Evolutionary conservation across 306 rosid species (phyloP).

Genomic region (Acacia melanoxylon): DNA sequence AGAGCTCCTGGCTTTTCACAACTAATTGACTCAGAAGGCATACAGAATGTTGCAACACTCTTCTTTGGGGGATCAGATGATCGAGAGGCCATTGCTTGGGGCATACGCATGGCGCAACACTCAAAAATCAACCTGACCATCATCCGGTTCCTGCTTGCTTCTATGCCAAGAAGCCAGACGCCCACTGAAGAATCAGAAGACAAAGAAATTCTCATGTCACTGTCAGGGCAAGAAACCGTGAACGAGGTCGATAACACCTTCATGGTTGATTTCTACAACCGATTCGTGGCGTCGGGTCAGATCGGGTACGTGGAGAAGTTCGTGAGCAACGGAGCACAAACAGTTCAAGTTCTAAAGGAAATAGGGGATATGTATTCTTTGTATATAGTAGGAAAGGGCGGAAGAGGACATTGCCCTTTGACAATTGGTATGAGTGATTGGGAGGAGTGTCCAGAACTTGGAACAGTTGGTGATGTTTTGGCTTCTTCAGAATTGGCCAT

Average conservation of each 20-base stretch:
- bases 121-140: conserved; percentile 62
- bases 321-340: conserved; percentile 63
- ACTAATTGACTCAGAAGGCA: conserved; percentile 38
- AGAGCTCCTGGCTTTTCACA: conserved; percentile 61
- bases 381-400: conserved; percentile 87
- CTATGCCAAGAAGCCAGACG: conserved; percentile 26
- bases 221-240: conserved; percentile 54
- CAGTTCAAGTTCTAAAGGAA: conserved; percentile 57
- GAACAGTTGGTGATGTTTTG: conserved; percentile 91
- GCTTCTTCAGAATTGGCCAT: conserved; percentile 83
- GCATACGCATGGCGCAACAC: conserved; percentile 65
- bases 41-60: conserved; percentile 69
- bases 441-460: conserved; percentile 97
- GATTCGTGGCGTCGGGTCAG: conserved; percentile 75
- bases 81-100: conserved; percentile 88
- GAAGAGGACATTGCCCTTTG: conserved; percentile 71
- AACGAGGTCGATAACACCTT: conserved; percentile 67
- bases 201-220: conserved; percentile 61
- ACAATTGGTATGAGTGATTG: conserved; percentile 90
- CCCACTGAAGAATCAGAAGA: conserved; percentile 28
- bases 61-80: conserved; percentile 88
- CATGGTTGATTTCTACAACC: conserved; percentile 72
- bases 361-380: conserved; percentile 78
- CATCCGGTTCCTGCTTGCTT: conserved; percentile 45
- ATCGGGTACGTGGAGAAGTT: conserved; percentile 82